Conservation (phyloP, 495 filamentous ascomycete genomes). For the Aspergillus heteromorphus region DNA sequence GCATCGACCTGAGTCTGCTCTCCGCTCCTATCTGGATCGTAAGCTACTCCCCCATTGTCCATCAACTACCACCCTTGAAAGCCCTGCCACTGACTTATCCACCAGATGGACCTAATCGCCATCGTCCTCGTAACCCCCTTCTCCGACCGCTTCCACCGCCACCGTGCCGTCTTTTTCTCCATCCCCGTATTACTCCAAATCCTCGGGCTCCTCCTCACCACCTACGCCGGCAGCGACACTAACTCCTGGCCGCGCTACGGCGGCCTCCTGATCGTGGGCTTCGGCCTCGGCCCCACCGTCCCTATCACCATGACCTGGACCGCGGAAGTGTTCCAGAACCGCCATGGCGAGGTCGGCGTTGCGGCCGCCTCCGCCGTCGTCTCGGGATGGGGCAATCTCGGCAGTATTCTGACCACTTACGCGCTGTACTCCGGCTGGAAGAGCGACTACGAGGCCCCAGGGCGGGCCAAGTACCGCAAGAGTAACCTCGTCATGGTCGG, state of each 20-base stretch:
- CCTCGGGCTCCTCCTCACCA: constrained; percentile 70
- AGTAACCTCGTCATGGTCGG: constrained; percentile 87
- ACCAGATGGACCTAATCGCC: constrained; percentile 77
- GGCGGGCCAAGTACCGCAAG: constrained; percentile 67
- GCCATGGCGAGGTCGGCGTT: constrained; percentile 87
- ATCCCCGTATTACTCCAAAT: constrained; percentile 73
- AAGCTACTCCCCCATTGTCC: constrained; percentile 23
- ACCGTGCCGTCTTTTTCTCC: constrained; percentile 80
- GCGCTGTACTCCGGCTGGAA: constrained; percentile 84
- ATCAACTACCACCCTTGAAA: neutral
- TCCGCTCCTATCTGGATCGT: constrained; percentile 91
- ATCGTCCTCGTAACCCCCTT: constrained; percentile 82
- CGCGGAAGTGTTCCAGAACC: constrained; percentile 80
- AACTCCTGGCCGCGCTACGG: constrained; percentile 83
- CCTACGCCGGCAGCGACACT: constrained; percentile 58
- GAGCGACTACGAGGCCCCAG: constrained; percentile 57
- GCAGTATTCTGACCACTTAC: constrained; percentile 82
- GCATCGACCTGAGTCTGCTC: constrained; percentile 72
- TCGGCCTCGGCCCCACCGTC: constrained; percentile 86
- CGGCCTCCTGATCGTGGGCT: constrained; percentile 84
- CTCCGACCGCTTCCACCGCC: constrained; percentile 78
- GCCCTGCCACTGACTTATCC: constrained; percentile 5
- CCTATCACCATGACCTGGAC: constrained; percentile 94
- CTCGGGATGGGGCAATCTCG: constrained; percentile 78
- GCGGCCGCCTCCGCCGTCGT: constrained; percentile 84